These are phyloP conservation scores for Russula dissimulans DNA, from an alignment of 768 basidiomycete genomes.

Conservation along the genomic window DNA sequence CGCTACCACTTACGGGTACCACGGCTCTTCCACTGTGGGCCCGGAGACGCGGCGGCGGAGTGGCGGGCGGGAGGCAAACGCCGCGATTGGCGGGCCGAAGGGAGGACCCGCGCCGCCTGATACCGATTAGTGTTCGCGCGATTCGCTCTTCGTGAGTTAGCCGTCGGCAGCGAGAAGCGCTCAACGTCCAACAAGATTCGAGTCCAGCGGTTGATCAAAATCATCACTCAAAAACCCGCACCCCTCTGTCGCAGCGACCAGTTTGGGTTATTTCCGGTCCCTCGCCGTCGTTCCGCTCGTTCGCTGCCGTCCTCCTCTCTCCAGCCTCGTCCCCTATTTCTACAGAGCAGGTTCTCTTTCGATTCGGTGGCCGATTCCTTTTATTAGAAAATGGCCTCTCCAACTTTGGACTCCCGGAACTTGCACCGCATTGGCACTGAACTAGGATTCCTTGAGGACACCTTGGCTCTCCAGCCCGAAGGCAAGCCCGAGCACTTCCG, in stretches of 20 bases:
- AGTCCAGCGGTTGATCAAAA: constrained; percentile 18
- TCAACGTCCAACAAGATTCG: constrained; percentile 17
- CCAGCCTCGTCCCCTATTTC: constrained; percentile 7
- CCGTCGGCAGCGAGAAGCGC: constrained; percentile 15
- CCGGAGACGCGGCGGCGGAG: neutral
- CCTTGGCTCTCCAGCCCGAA: constrained; percentile 8
- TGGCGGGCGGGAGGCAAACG: constrained; percentile 5
- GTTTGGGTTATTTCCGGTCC: constrained; percentile 4
- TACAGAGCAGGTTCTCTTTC: constrained; percentile 13
- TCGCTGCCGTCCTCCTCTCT: constrained; percentile 1
- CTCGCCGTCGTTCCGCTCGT: neutral
- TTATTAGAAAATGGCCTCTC: constrained; percentile 9
- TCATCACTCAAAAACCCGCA: constrained; percentile 9
- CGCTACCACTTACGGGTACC: neutral
- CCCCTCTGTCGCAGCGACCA: neutral
- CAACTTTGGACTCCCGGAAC: constrained; percentile 8
- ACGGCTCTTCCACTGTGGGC: neutral
- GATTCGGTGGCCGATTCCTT: neutral
- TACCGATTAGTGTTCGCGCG: constrained; percentile 5
- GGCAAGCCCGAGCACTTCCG: constrained; percentile 9
- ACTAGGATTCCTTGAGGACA: constrained; percentile 7
- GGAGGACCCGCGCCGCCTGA: constrained; percentile 3
- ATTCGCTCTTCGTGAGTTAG: constrained; percentile 9
- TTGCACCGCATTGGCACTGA: constrained; percentile 13
- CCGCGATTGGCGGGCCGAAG: constrained; percentile 10